These are phyloP conservation scores for Coniferiporia sulphurascens DNA, from an alignment of 1,284 basidiomycete genomes.

Conservation along the genomic window DNA sequence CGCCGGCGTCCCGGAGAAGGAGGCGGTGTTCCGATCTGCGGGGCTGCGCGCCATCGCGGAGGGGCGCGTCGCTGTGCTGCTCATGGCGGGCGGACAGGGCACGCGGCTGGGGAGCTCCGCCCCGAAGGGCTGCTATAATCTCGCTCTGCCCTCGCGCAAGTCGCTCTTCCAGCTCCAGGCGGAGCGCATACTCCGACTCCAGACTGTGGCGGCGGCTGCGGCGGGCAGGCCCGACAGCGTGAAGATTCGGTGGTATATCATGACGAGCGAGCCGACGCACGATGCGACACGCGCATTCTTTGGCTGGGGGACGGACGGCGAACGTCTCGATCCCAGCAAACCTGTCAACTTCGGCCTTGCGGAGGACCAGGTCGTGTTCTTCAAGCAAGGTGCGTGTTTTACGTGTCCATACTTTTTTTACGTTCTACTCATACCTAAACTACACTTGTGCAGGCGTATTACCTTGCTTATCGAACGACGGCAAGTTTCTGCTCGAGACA, in stretches of 20 bases:
- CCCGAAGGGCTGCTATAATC: conserved; percentile 98
- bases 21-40: conserved; percentile 62
- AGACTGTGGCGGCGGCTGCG: conserved; percentile 66
- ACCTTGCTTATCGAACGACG: conserved; percentile 91
- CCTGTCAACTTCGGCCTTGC: conserved; percentile 84
- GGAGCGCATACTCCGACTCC: conserved; percentile 84
- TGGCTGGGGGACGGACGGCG: conserved; percentile 15
- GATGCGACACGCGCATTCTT: conserved; percentile 87
- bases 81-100: conserved; percentile 98
- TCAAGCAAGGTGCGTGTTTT: conserved; percentile 82
- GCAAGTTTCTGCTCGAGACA: conserved; percentile 88
- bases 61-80: conserved; percentile 85
- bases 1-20: conserved; percentile 51
- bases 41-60: conserved; percentile 81
- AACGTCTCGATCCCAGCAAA: conserved; percentile 31
- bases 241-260: conserved; percentile 93
- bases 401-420: conserved; percentile 4
- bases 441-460: conserved; percentile 67
- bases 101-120: conserved; percentile 88
- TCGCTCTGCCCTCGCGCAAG: conserved; percentile 89
- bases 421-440: not conserved
- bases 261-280: conserved; percentile 97
- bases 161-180: conserved; percentile 97
- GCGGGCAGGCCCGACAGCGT: conserved; percentile 53
- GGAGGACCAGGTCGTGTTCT: conserved; percentile 81